Evolutionary conservation across 352 stramenopile species (phyloP), one percentile per base, ranked within the genome.

Genomic region (Blastocystis sp.): DNA sequence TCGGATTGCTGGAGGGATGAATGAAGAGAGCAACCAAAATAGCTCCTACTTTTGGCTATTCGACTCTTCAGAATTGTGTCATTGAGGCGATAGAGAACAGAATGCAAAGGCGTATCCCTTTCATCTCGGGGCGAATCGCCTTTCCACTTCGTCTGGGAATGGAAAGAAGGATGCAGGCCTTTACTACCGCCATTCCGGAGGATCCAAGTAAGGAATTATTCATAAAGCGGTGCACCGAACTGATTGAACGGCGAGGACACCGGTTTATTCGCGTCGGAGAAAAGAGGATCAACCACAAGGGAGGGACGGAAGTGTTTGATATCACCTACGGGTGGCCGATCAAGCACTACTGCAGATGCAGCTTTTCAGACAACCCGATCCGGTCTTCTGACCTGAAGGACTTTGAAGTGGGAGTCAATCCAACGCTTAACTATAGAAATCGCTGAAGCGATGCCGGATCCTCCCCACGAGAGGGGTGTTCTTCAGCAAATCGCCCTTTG

Each of bases 291-390:
- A 48, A 23, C n/a, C n/a, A 9, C 7, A 62, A 69, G 34, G 74
- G 74, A 52, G 34, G 56, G 34, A 34, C 40, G 28, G 74, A 59
- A 9, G 45, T 59, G 14, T 84, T 84, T 69, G 74, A 84, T 70
- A 66, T 84, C 23, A 67, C 52, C 40, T 84, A 84, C 48, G 74
- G 74, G 10, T 67, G 61, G 56, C 56, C 60, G 10, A 52, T 84
- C n/a, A 11, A 28, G 2, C 41, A 84, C 61, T 84, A 84, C 74
- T 84, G 74, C 48, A 84, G 66, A 45, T 84, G 74, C 66, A 67
- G 69, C 56, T 67, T 67, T 43, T 53, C 34, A n/a, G 56, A 41
- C 53, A 48, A 66, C 66, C 52, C 74, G 34, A 21, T 67, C 34
- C 48, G 34, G 23, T 40, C 17, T 14, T 62, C 48, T 38, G 53